Evolutionary conservation across 257 asterid genomes (phyloP).

Genomic region (Penstemon newberryi): DNA sequence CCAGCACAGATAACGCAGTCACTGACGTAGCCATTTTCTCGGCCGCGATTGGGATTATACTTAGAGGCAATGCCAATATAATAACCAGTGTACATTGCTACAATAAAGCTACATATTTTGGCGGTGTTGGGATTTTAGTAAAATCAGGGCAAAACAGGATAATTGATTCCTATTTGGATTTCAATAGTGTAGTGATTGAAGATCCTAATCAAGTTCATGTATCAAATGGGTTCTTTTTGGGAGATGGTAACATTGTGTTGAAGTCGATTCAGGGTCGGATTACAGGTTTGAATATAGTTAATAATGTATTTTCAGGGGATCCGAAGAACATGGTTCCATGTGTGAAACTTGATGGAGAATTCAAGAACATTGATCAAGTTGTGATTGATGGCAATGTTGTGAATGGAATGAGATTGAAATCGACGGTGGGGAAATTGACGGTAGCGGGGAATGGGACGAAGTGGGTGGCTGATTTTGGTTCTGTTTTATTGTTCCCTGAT

Average conservation of each 20-base stretch:
- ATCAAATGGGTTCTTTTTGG: slow-evolving; percentile 51
- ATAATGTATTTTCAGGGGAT: slow-evolving; percentile 49
- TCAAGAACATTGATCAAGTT: slow-evolving; percentile 47
- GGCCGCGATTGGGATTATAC: slow-evolving; percentile 46
- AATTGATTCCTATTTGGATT: slow-evolving; percentile 45
- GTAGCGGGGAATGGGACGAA: slow-evolving; percentile 56
- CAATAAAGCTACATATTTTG: slow-evolving; percentile 56
- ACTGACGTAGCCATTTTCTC: slow-evolving; percentile 60
- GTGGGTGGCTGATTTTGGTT: slow-evolving; percentile 56
- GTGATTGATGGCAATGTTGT: slow-evolving; percentile 50
- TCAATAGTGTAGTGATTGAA: slow-evolving; percentile 51
- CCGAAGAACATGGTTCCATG: slow-evolving; percentile 36
- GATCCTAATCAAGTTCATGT: slow-evolving; percentile 52
- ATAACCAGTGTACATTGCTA: slow-evolving; percentile 58
- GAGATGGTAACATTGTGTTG: slow-evolving; percentile 56
- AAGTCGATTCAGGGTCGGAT: slow-evolving; percentile 45
- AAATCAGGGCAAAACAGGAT: slow-evolving; percentile 58
- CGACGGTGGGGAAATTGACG: slow-evolving; percentile 45
- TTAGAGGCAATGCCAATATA: slow-evolving; percentile 54
- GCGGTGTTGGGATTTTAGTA: slow-evolving; percentile 56
- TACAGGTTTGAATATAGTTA: slow-evolving; percentile 45
- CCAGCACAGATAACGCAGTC: slow-evolving; percentile 58
- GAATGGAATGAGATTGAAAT: slow-evolving; percentile 54
- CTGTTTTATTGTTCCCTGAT: slow-evolving; percentile 50
- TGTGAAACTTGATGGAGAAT: slow-evolving; percentile 44